These are phyloP conservation scores for Vitis amurensis DNA, from an alignment of 164 flowering plant genomes.

Conservation along the genomic window DNA sequence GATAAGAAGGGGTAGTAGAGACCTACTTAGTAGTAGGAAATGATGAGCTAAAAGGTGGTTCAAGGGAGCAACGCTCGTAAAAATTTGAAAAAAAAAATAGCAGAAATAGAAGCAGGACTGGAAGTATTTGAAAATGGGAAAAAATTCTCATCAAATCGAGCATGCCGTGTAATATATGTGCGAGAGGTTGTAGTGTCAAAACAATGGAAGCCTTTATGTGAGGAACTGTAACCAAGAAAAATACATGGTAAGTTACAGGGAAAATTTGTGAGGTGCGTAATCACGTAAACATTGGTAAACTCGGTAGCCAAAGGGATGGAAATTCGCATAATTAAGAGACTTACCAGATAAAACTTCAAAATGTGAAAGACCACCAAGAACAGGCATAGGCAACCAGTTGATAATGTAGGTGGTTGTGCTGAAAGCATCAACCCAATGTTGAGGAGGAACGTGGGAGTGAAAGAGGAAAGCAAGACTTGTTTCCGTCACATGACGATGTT, in stretches of 20 bases:
- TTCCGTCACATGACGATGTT: not conserved
- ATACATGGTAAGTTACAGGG: not conserved
- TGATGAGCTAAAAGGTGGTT: not conserved
- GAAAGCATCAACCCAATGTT: slow-evolving; percentile 5
- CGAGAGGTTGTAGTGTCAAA: not conserved
- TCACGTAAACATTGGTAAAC: slow-evolving; percentile 13
- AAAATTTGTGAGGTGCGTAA: slow-evolving; percentile 9
- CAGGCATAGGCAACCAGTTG: too few species aligned
- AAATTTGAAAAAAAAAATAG: not conserved
- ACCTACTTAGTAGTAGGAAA: too few species aligned
- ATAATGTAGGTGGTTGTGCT: not conserved
- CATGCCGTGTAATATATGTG: not conserved
- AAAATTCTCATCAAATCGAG: not conserved
- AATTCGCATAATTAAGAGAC: slow-evolving; percentile 5
- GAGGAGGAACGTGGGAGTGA: slow-evolving; percentile 6
- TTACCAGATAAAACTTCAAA: slow-evolving; percentile 5
- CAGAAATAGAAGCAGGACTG: not conserved
- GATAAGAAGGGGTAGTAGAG: too few species aligned
- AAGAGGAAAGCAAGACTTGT: slow-evolving; percentile 1
- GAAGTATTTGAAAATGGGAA: not conserved
- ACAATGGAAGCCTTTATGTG: slow-evolving; percentile 6
- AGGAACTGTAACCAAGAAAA: slow-evolving; percentile 2
- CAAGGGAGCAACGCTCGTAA: not conserved
- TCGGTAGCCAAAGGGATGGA: slow-evolving; percentile 8
- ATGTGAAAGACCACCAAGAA: slow-evolving; percentile 4